Conservation (phyloP, 805 yeast genomes). For the Ogataea neopini region DNA sequence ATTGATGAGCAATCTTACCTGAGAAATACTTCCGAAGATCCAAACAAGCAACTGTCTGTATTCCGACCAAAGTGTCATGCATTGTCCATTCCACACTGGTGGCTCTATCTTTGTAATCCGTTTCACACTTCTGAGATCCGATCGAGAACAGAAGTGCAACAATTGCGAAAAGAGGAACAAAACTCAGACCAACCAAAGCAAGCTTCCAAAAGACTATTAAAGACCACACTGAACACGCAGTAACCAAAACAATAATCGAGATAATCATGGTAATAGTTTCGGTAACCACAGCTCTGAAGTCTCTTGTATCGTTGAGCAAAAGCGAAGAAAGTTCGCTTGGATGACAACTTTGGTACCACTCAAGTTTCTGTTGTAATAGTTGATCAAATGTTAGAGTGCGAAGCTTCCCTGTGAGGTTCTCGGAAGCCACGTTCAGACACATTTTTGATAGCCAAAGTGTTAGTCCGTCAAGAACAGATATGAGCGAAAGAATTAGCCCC, state of each 20-base stretch:
- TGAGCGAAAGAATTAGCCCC: conserved; percentile 63
- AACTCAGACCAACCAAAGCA: conserved; percentile 76
- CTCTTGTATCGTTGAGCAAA: conserved; percentile 80
- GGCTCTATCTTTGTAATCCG: conserved; percentile 55
- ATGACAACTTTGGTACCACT: conserved; percentile 50
- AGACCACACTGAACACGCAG: conserved; percentile 77
- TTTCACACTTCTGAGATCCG: conserved; percentile 56
- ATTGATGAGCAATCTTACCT: conserved; percentile 36
- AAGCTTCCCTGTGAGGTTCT: conserved; percentile 60
- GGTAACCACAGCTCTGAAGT: conserved; percentile 63
- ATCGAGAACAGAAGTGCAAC: conserved; percentile 54
- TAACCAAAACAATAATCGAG: conserved; percentile 53
- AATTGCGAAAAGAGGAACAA: conserved; percentile 63
- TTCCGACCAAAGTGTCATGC: conserved; percentile 56
- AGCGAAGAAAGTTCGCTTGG: conserved; percentile 63
- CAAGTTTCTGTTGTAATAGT: conserved; percentile 51
- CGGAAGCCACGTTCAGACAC: conserved; percentile 59
- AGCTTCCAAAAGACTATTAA: conserved; percentile 81
- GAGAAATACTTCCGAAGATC: conserved; percentile 52
- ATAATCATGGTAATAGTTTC: conserved; percentile 58
- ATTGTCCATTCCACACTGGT: conserved; percentile 52
- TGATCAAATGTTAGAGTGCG: conserved; percentile 50
- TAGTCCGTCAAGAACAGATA: conserved; percentile 66
- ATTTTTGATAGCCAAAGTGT: conserved; percentile 52
- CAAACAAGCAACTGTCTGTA: conserved; percentile 63